These are phyloP conservation scores for Hymenotorrendiella dingleyae DNA, from an alignment of 2,329 filamentous ascomycete genomes.

Conservation along the genomic window DNA sequence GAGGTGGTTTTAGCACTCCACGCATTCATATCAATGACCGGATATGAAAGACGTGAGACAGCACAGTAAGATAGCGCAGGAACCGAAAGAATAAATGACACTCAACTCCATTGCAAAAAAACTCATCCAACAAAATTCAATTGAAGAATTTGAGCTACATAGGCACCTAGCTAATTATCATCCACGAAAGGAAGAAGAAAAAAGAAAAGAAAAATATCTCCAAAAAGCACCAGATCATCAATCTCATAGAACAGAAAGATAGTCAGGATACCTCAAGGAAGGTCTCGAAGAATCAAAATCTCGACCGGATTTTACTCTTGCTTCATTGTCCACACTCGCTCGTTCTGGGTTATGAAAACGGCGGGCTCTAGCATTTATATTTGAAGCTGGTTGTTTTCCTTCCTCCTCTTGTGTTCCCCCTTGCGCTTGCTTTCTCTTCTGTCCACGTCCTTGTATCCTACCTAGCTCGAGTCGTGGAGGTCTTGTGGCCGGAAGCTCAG, in stretches of 20 bases:
- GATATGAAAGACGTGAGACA: too few relatives aligned
- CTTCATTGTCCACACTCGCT: slow-evolving; percentile 53
- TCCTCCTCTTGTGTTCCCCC: background rate
- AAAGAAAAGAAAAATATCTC: slow-evolving; percentile 33
- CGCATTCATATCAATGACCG: too few relatives aligned
- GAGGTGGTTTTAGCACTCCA: too few relatives aligned
- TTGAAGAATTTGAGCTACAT: too few relatives aligned
- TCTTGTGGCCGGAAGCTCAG: too few relatives aligned
- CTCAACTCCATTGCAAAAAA: background rate
- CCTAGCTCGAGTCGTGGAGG: too few relatives aligned
- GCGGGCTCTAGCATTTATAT: slow-evolving; percentile 48
- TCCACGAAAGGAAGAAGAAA: background rate
- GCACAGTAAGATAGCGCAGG: too few relatives aligned
- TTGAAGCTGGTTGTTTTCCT: slow-evolving; percentile 24
- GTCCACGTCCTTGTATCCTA: too few relatives aligned
- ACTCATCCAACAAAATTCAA: background rate
- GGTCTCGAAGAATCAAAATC: slow-evolving; percentile 33
- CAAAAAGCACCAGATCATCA: slow-evolving; percentile 31
- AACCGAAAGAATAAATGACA: background rate
- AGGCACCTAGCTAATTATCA: too few relatives aligned
- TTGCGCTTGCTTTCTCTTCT: too few relatives aligned
- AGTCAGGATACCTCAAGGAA: slow-evolving; percentile 26
- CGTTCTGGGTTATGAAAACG: slow-evolving; percentile 44
- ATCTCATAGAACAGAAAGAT: slow-evolving; percentile 27
- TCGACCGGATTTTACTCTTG: slow-evolving; percentile 40